Conservation (phyloP, 1,284 basidiomycete species). For the Schizophyllum commune region DNA sequence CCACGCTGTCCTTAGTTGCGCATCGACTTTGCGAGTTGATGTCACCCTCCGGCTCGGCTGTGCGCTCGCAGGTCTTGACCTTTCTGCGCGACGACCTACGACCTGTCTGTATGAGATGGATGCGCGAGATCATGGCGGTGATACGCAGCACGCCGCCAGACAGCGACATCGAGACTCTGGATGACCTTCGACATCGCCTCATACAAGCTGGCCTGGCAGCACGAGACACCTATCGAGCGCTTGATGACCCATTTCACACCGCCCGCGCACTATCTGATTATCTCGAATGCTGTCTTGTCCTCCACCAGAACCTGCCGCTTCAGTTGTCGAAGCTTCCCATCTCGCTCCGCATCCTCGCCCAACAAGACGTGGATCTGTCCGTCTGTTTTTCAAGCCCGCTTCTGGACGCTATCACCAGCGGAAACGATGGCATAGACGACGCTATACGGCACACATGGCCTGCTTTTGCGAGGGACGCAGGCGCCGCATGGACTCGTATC, state of each 20-base stretch:
- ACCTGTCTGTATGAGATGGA: constrained; percentile 27
- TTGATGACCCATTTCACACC: not conserved
- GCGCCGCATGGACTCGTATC: constrained; percentile 14
- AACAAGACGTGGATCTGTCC: constrained; percentile 1
- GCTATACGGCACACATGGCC: constrained; percentile 31
- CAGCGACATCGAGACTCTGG: constrained; percentile 13
- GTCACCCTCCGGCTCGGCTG: not conserved
- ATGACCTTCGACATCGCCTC: constrained; percentile 16
- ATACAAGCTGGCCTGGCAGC: not conserved
- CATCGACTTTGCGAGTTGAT: constrained; percentile 3
- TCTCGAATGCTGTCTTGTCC: not conserved
- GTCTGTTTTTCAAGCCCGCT: not conserved
- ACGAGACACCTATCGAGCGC: not conserved
- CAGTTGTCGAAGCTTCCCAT: not conserved
- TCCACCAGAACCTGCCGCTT: constrained; percentile 17
- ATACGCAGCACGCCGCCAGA: constrained; percentile 16
- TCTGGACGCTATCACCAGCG: not conserved
- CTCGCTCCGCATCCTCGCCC: constrained; percentile 2
- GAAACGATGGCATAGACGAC: constrained; percentile 20
- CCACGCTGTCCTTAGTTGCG: constrained; percentile 18
- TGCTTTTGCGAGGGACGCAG: constrained; percentile 12
- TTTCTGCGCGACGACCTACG: constrained; percentile 18
- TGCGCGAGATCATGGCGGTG: constrained; percentile 17
- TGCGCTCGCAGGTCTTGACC: not conserved
- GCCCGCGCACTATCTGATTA: not conserved